A percentile compares a stretch with the other conserved stretches of the same genome.
These are phyloP conservation scores for Solanum bulbocastanum DNA, from an alignment of 257 asterid species.

Conservation along the genomic window DNA sequence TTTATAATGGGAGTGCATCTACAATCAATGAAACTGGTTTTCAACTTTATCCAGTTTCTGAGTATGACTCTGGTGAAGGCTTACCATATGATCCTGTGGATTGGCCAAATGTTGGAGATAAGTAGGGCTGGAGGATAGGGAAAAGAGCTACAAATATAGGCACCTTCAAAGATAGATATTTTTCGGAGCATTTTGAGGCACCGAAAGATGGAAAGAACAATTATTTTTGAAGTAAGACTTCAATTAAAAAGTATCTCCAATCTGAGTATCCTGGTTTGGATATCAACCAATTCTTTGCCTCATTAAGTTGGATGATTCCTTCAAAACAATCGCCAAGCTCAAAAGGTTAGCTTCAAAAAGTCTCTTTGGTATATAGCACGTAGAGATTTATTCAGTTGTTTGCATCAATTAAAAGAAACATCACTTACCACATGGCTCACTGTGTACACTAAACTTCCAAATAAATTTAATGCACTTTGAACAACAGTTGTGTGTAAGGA, in stretches of 20 bases:
- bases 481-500: not conserved
- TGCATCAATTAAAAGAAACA: not conserved
- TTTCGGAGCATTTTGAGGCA: constrained; percentile 23
- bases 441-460: not conserved
- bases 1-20: no score
- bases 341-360: constrained; percentile 28
- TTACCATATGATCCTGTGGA: not conserved
- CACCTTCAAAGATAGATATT: constrained; percentile 45
- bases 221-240: constrained; percentile 44
- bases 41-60: constrained; percentile 11
- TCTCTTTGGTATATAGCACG: not conserved
- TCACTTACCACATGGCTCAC: not conserved
- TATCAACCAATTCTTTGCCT: constrained; percentile 41
- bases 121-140: constrained; percentile 66
- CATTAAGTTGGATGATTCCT: constrained; percentile 81
- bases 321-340: constrained; percentile 1
- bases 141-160: constrained; percentile 42
- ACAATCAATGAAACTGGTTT: no score
- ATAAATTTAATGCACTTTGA: not conserved
- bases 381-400: not conserved
- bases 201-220: constrained; percentile 2
- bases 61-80: constrained; percentile 42
- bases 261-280: constrained; percentile 41
- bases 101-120: constrained; percentile 86
- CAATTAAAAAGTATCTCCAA: constrained; percentile 40